Percentiles rank a stretch among this genome's conserved stretches.
Evolutionary conservation across 2,329 filamentous ascomycete genomes (phyloP).

Genomic region (Pseudogymnoascus sp.): DNA sequence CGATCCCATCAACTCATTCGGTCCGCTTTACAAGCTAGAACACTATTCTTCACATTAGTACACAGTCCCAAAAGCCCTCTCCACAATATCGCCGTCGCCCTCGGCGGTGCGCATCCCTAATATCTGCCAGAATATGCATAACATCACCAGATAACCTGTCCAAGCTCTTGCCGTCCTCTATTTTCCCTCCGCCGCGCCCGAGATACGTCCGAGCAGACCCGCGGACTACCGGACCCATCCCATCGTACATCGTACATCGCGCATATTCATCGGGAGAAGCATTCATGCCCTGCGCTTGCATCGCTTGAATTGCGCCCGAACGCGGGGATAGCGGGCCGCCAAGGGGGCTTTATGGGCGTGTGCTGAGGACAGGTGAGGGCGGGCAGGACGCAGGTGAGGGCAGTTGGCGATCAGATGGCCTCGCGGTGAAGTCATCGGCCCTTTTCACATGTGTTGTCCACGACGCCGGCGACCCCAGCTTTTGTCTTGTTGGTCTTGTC

Average conservation of each 20-base stretch:
- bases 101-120: not conserved
- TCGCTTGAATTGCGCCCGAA: not conserved
- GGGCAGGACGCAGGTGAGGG: not conserved
- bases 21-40: not conserved
- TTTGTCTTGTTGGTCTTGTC: not conserved
- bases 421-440: not conserved
- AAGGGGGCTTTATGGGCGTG: not conserved
- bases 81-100: not conserved
- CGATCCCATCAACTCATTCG: not conserved
- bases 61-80: not conserved
- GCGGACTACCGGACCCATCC: not conserved
- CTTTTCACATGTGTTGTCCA: conserved; percentile 1
- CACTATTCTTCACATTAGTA: not conserved
- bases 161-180: not conserved
- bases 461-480: not conserved
- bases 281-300: not conserved
- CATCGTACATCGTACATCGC: not conserved
- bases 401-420: not conserved
- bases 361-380: not conserved
- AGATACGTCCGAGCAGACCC: not conserved
- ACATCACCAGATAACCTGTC: not conserved
- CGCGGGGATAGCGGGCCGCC: not conserved
- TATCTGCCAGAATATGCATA: not conserved
- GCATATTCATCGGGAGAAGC: not conserved
- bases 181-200: not conserved